phyloP scores from a whole-genome alignment of 768 basidiomycete species.

The Baorangia bicolor region DNA sequence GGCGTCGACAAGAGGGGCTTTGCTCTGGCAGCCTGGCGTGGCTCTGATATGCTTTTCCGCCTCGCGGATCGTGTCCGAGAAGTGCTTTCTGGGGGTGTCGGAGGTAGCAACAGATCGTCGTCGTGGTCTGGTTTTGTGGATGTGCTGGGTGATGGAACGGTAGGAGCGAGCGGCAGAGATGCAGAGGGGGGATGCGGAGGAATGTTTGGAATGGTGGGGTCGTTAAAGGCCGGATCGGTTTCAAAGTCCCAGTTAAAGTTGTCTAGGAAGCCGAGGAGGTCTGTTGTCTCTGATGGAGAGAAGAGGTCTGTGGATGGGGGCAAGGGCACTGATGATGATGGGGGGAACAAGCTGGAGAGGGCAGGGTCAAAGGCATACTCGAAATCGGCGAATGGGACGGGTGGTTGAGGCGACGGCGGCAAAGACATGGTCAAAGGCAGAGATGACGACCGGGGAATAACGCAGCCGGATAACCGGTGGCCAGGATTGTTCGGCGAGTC shows the following conservation, averaged over 20 bases:
- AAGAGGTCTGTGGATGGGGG: slow-evolving; percentile 78
- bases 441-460: slow-evolving; percentile 12
- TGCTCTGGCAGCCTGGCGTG: slow-evolving; percentile 35
- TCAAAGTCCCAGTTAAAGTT: slow-evolving; percentile 71
- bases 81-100: slow-evolving; percentile 13
- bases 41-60: slow-evolving; percentile 26
- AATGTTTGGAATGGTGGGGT: slow-evolving; percentile 4
- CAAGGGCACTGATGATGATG: slow-evolving; percentile 58
- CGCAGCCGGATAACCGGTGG: slow-evolving; percentile 25
- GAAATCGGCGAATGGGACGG: slow-evolving; percentile 64
- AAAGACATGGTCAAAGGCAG: slow-evolving; percentile 27
- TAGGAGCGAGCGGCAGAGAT: not conserved
- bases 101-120: not conserved
- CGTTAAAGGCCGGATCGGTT: slow-evolving; percentile 32
- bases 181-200: not conserved
- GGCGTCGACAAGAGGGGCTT: slow-evolving; percentile 78
- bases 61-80: slow-evolving; percentile 14
- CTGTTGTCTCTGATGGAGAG: slow-evolving; percentile 72
- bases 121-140: slow-evolving; percentile 12
- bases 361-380: slow-evolving; percentile 70
- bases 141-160: slow-evolving; percentile 1
- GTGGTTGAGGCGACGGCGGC: slow-evolving; percentile 40
- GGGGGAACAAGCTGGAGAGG: slow-evolving; percentile 53
- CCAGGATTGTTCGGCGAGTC: not conserved
- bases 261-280: slow-evolving; percentile 80